Evolutionary conservation across 176 grass and related monocot species (phyloP).

Genomic region (Triticum dicoccoides): DNA sequence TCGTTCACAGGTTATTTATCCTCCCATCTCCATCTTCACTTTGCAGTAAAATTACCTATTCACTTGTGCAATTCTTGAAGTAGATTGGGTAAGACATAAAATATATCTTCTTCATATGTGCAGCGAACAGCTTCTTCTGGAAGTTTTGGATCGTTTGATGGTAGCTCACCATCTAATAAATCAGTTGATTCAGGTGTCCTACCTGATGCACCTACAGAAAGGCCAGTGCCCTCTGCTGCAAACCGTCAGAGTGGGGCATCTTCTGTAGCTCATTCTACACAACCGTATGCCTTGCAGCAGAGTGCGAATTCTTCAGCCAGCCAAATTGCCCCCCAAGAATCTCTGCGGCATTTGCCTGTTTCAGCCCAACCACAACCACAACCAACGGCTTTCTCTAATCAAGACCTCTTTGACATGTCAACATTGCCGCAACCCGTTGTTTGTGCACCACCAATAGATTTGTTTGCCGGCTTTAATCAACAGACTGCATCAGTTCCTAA

Average conservation of each 20-base stretch:
- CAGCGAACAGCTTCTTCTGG: constrained; percentile 87
- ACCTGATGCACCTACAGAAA: constrained; percentile 52
- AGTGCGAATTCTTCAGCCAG: constrained; percentile 9
- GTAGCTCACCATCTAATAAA: constrained; percentile 42
- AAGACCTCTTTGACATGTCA: constrained; percentile 48
- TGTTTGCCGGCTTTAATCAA: constrained; percentile 67
- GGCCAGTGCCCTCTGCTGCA: constrained; percentile 42
- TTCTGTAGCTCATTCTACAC: constrained; percentile 39
- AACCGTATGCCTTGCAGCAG: constrained; percentile 27
- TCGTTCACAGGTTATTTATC: constrained; percentile 49
- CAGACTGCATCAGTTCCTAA: constrained; percentile 31
- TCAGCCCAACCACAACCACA: constrained; percentile 34
- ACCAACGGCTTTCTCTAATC: constrained; percentile 17
- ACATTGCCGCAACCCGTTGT: constrained; percentile 24
- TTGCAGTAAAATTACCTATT: constrained; percentile 31
- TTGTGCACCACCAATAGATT: constrained; percentile 42
- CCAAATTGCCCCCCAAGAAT: constrained; percentile 27
- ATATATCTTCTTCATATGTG: constrained; percentile 32
- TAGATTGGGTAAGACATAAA: constrained; percentile 17
- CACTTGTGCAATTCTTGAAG: background rate
- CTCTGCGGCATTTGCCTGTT: constrained; percentile 9
- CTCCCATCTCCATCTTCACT: constrained; percentile 15
- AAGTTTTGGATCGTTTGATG: constrained; percentile 83
- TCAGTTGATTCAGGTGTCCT: constrained; percentile 45
- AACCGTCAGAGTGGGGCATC: constrained; percentile 33